Base-by-base conservation (phyloP, 306 rosid species). In the Glycine latifolia region DNA sequence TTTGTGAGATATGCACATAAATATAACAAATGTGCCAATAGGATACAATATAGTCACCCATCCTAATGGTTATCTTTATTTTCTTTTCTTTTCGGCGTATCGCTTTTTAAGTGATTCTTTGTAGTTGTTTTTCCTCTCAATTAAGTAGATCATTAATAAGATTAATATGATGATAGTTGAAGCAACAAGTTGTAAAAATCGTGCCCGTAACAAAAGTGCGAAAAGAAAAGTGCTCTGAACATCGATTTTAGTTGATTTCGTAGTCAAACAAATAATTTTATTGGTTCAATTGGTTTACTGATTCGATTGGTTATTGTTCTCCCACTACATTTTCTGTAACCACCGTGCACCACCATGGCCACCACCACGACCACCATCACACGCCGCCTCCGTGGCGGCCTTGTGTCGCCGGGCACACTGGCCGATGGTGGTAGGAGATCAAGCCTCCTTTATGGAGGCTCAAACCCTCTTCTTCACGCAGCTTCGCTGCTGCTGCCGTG, bases 151-250 rank as follows among this genome's bases (percentile, higher is more conserved):
- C 48, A 50, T 44, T 66, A 66, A 43, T 50, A 50, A 55, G 26
- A 55, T 43, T 47, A 11, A 26, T 48, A 59, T 13, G 69, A 43
- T 74, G 15, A 53, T 20, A 20, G 60, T 67, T 33, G 81, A 70
- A 44, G 81, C 15, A 73, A 20, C 55, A 31, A 69, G 84, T 77
- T 61, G 78, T 73, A 20, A 26, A 66, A 17, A 13, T 67, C 62
- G 35, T 54, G 20, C 20, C 20, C 20, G 20, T 20, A 20, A 20
- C 20, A 20, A 20, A 20, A 20, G 20, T 20, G 47, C 47, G 47
- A 43, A 43, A 43, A 43, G 47, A 43, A 43, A 43, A 43, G 47
- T 5, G 47, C 47, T 7, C 47, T 43, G 47, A 7, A 43, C 47
- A 43, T 43, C 8, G 47, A 43, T 43, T 2, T 41, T 43, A 6